A percentile compares a stretch with the other conserved stretches of the same genome.
Conservation (phyloP, 1,139 yeast species). For the Hyphopichia khmerensis region DNA sequence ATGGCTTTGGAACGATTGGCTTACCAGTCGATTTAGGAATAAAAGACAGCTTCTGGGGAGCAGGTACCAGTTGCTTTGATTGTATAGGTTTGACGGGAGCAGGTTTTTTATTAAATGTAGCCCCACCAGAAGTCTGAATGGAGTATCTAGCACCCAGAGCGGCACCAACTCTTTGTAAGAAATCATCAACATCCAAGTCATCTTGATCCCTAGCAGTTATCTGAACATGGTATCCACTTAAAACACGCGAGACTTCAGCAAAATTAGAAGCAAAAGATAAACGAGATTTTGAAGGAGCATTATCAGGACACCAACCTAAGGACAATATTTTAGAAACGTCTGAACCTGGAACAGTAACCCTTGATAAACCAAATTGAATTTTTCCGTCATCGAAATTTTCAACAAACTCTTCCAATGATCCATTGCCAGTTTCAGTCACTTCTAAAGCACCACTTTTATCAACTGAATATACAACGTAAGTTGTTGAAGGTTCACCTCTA, state of each 20-base stretch:
- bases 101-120: conserved; percentile 17
- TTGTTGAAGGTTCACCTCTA: conserved; percentile 52
- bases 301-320: conserved; percentile 93
- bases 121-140: conserved; percentile 38
- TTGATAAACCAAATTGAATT: conserved; percentile 87
- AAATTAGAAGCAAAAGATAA: conserved; percentile 75
- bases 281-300: conserved; percentile 73
- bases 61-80: conserved; percentile 16
- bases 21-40: conserved; percentile 42
- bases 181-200: conserved; percentile 78
- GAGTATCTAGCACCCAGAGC: conserved; percentile 97
- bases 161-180: conserved; percentile 73
- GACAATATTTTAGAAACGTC: conserved; percentile 81
- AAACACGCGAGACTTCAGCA: conserved; percentile 66
- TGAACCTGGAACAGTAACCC: conserved; percentile 86
- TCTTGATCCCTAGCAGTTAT: conserved; percentile 94
- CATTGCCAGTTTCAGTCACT: conserved; percentile 59
- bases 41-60: conserved; percentile 27
- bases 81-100: conserved; percentile 17
- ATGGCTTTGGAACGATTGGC: conserved; percentile 26
- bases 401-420: conserved; percentile 74
- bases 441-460: conserved; percentile 54
- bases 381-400: conserved; percentile 82
- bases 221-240: conserved; percentile 89
- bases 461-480: conserved; percentile 67